These are phyloP conservation scores for Tricholoma sp. DNA, from an alignment of 768 basidiomycete species.

Conservation along the genomic window DNA sequence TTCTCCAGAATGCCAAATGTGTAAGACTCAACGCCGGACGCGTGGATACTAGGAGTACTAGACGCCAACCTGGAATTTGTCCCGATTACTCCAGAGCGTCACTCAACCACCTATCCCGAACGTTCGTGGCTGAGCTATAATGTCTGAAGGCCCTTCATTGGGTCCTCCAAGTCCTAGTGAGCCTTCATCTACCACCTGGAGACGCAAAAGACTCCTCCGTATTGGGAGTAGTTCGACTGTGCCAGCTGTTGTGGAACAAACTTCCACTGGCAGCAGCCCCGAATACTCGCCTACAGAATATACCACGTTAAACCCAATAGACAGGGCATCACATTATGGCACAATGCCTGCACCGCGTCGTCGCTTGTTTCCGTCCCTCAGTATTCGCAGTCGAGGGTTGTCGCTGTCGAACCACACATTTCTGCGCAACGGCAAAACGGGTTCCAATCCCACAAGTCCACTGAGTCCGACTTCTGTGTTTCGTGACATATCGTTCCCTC, in stretches of 20 bases:
- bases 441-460: slow-evolving; percentile 27
- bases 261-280: neutral
- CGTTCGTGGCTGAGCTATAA: neutral
- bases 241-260: slow-evolving; percentile 5
- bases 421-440: slow-evolving; percentile 22
- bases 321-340: slow-evolving; percentile 47
- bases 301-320: slow-evolving; percentile 27
- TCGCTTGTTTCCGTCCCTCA: slow-evolving; percentile 21
- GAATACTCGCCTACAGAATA: slow-evolving; percentile 26
- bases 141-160: neutral
- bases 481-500: slow-evolving; percentile 35
- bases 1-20: neutral
- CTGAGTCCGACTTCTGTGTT: slow-evolving; percentile 35
- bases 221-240: slow-evolving; percentile 39
- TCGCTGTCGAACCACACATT: slow-evolving; percentile 33
- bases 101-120: neutral
- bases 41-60: too few species aligned
- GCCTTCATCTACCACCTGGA: slow-evolving; percentile 55
- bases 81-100: too few species aligned
- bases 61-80: too few species aligned
- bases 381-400: slow-evolving; percentile 28
- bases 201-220: slow-evolving; percentile 53
- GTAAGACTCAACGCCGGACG: too few species aligned
- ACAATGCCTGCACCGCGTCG: slow-evolving; percentile 35
- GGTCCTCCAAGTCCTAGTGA: slow-evolving; percentile 23